Percentiles rank a stretch among this genome's conserved stretches.
These are phyloP conservation scores for Cyberlindnera petersonii DNA, from an alignment of 805 yeast genomes.

Conservation along the genomic window DNA sequence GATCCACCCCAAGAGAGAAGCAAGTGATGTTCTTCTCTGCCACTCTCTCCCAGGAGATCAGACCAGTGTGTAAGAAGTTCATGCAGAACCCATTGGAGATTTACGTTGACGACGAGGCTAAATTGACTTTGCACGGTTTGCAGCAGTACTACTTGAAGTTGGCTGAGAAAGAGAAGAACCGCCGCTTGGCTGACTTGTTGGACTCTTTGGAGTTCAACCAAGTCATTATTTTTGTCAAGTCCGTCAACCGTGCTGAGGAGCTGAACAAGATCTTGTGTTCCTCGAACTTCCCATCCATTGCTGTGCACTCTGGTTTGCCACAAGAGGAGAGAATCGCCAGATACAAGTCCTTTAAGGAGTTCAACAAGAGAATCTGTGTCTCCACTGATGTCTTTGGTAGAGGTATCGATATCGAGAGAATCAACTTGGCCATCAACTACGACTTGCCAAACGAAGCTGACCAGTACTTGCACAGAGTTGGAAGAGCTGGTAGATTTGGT, in stretches of 20 bases:
- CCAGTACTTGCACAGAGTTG: conserved; percentile 97
- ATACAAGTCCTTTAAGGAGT: conserved; percentile 94
- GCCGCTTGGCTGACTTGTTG: conserved; percentile 84
- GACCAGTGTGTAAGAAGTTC: conserved; percentile 96
- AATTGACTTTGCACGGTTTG: conserved; percentile 94
- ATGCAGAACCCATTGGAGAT: conserved; percentile 97
- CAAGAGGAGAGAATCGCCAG: conserved; percentile 98
- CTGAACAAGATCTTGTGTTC: conserved; percentile 84
- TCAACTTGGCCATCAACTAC: conserved; percentile 95
- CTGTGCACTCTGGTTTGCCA: conserved; percentile 91
- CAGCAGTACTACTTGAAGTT: conserved; percentile 94
- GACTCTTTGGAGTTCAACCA: conserved; percentile 96
- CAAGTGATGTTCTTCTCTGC: conserved; percentile 99
- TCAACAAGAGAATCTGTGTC: conserved; percentile 97
- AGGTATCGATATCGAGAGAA: conserved; percentile 99
- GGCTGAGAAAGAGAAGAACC: conserved; percentile 88
- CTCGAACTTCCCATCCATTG: conserved; percentile 94
- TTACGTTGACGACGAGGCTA: conserved; percentile 96
- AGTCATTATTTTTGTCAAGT: conserved; percentile 92
- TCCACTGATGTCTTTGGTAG: conserved; percentile 98
- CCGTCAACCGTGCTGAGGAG: conserved; percentile 88
- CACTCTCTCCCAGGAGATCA: conserved; percentile 87
- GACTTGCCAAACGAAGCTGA: conserved; percentile 96
- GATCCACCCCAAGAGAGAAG: conserved; percentile 96
- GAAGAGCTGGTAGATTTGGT: conserved; percentile 99